phyloP scores from a whole-genome alignment of 441 rosid genomes.

The Gossypium lobatum region DNA sequence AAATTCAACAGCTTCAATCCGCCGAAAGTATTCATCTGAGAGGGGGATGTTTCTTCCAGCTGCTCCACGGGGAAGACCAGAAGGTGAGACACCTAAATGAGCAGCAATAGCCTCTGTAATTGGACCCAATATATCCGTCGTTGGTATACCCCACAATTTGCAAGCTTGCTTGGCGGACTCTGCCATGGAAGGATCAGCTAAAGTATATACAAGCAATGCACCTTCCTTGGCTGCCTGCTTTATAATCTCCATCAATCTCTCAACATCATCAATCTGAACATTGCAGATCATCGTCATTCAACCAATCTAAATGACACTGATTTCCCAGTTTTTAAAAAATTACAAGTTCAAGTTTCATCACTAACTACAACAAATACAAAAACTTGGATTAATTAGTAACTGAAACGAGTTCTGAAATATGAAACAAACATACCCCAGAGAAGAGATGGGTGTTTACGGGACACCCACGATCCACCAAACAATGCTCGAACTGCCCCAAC shows the following conservation, averaged over 20 bases:
- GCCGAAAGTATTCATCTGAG: slow-evolving; percentile 57
- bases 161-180: slow-evolving; percentile 67
- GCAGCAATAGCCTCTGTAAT: slow-evolving; percentile 72
- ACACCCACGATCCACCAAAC: slow-evolving; percentile 82
- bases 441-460: slow-evolving; percentile 84
- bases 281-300: slow-evolving; percentile 6
- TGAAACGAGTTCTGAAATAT: background rate
- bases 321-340: background rate
- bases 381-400: background rate
- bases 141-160: slow-evolving; percentile 60
- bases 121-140: slow-evolving; percentile 68
- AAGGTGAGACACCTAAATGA: slow-evolving; percentile 73
- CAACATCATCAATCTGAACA: slow-evolving; percentile 64
- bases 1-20: slow-evolving; percentile 78
- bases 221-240: slow-evolving; percentile 86
- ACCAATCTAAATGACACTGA: background rate
- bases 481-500: slow-evolving; percentile 80
- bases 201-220: slow-evolving; percentile 62
- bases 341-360: background rate
- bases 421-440: slow-evolving; percentile 59
- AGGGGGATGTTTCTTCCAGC: slow-evolving; percentile 43
- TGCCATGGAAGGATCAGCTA: slow-evolving; percentile 75
- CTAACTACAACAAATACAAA: background rate
- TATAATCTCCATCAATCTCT: slow-evolving; percentile 56
- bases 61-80: slow-evolving; percentile 89